Evolutionary conservation across 495 filamentous ascomycete genomes (phyloP), one percentile per base, ranked within the genome.

Genomic region (Penicillium taxi): DNA sequence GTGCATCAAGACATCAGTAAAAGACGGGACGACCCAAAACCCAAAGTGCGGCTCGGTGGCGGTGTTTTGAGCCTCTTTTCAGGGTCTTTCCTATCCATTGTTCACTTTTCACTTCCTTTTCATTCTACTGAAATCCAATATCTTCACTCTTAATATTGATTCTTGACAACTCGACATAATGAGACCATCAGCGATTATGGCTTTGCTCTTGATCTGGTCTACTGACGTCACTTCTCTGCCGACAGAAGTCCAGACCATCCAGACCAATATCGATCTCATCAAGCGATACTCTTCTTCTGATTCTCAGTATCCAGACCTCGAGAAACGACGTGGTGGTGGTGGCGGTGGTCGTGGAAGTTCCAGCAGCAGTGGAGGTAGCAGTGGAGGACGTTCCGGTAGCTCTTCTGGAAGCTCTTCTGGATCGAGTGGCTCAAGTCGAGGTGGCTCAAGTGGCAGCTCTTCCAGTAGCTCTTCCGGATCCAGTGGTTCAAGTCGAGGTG

Each of bases 271-370:
- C 45, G 2, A 43, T 64, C 13, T 53, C 63, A 9, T 26, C 24
- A 19, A 18, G 15, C 11, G 32, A 36, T 24, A n/a, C 23, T 26
- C 37, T 9, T 29, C 43, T 12, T 23, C 35, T 1, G 28, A 35
- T 12, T 20, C 34, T 12, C 37, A 59, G 21, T 26, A 38, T 5
- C 20, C 39, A n/a, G 56, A 59, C 17, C 46, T 73, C 20, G 65
- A 65, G 39, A 74, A 72, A 38, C 58, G 69, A 31, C 62, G 67
- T 29, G 69, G 69, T 14, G 68, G 67, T 5, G 67, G 67, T 8
- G 66, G 69, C 0, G 46, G 61, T 4, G 51, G 61, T 32, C 49
- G 63, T 21, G 47, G 53, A 6, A 47, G 59, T 13, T 53, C 59
- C 6, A 39, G 57, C 12, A 32, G 58, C 27, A 44, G 56, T 26